Base-by-base conservation (phyloP, 352 stramenopile genomes). In the Phytopythium boreale region DNA sequence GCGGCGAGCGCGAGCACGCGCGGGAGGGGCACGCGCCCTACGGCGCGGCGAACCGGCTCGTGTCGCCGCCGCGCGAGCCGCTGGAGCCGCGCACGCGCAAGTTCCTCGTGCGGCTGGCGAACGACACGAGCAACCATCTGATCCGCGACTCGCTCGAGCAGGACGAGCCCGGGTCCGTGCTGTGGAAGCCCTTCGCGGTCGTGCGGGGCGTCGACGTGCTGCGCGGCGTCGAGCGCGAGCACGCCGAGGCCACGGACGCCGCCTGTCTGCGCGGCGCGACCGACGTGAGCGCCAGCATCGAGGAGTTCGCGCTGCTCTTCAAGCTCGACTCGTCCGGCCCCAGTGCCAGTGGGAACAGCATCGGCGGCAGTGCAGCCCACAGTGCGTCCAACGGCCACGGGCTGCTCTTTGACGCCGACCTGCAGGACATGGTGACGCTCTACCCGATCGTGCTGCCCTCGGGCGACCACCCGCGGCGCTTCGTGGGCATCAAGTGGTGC, bases 401-500 rank as follows among this genome's bases (percentile, higher is more conserved):
- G 11, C 65, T 95, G 63, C 70, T 92, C 9, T 95, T 93, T 41
- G 90, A 93, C 47, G 78, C 78, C 5, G 84, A 95, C 58, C 61
- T 95, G 56, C 57, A 91, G 39, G 83, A 92, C 56, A 83, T 85
- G 59, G 59, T 75, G 4, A 92, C 84, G 59, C 67, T 95, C 36
- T 93, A 93, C 71, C 77, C 84, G 44, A 65, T 95, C 24, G 82
- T 92, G 47, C 67, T 77, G 55, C 84, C 87, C 10, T 92, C 82
- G 2, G 82, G 80, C 6, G 76, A 88, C 43, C 81, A 93, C 61
- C 87, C 87, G 49, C 72, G 86, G 1, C 71, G 84, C 37, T 92
- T 90, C 66, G 84, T 93, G 19, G 87, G 82, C 43, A 82, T 93
- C 65, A 92, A 95, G 69, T 93, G 85, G 87, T 88, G 78, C 9